These are phyloP conservation scores for Alternaria sp. DNA, from an alignment of 2,329 filamentous ascomycete genomes.

Conservation along the genomic window DNA sequence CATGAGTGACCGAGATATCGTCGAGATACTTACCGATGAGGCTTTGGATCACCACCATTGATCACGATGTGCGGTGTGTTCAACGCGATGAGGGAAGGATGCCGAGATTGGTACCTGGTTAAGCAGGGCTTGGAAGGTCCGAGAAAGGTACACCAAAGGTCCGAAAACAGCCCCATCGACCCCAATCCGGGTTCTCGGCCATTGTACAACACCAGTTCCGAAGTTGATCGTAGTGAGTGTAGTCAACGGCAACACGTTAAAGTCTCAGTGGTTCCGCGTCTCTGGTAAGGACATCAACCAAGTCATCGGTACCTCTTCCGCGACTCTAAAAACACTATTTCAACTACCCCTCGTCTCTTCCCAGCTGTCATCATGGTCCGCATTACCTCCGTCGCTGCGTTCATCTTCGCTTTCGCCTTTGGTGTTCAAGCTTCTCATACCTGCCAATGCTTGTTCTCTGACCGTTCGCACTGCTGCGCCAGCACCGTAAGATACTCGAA, in stretches of 20 bases:
- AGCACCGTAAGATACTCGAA: not conserved
- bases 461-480: not conserved
- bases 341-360: not conserved
- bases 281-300: not conserved
- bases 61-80: not conserved
- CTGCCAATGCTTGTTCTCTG: not conserved
- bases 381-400: not conserved
- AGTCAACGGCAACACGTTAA: not conserved
- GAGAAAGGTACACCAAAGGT: not conserved
- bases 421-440: constrained; percentile 2
- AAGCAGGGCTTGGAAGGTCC: not conserved
- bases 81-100: not conserved
- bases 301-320: not conserved
- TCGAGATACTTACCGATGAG: not conserved
- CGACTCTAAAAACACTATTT: not conserved
- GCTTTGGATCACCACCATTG: not conserved
- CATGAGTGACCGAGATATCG: not conserved
- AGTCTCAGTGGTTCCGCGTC: not conserved
- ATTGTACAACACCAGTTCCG: not conserved
- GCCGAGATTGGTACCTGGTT: constrained; percentile 5
- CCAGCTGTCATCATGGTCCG: not conserved
- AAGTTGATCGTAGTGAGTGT: not conserved
- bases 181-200: not conserved
- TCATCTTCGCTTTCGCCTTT: not conserved
- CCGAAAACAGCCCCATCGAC: not conserved